Evolutionary conservation across 108 stramenopile genomes (phyloP), one percentile per base, ranked within the genome.

Genomic region (Seminavis robusta): DNA sequence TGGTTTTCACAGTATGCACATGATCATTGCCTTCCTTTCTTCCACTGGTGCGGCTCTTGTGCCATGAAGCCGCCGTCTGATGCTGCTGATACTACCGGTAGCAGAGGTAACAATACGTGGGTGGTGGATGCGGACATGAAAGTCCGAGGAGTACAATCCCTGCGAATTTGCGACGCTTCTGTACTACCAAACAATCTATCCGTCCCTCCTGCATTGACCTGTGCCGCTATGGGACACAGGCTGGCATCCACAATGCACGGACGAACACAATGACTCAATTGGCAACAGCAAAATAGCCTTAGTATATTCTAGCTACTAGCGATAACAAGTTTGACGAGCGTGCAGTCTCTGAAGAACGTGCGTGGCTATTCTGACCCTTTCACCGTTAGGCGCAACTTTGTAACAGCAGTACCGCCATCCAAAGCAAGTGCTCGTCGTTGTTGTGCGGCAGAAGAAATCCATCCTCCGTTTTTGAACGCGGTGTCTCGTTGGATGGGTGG

Each of bases 381-480:
- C 25, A 74, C 69, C 49, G 56, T 75, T 21, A 92, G 56, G 9
- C 84, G 71, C 33, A 92, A 53, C 61, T 87, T 93, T 17, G 85
- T 88, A 8, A 92, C 84, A 33, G 79, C 83, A 16, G 65, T 74
- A 32, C 91, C 92, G 21, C 92, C 88, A 67, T 93, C 92, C 4
- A 80, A 47, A 36, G 69, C 80, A 40, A 80, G 53, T 13, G 52
- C 69, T 46, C 92, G 71, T 21, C 92, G 55, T 52, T 93, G 92
- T 33, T 86, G 83, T 0, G 88, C 81, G 33, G 88, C 73, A 41
- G 83, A 85, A 7, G 88, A 80, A 23, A 88, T 84, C 92, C 92
- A 93, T 16, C 88, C 92, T 19, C 92, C 92, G 29, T 81, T 63
- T 47, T 76, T 85, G 67, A 88, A 93, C 0, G 86, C 86, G 2